Evolutionary conservation across 371 early-diverging fungal species (phyloP), one percentile per base, ranked within the genome.

Genomic region (Vavraia culicis): DNA sequence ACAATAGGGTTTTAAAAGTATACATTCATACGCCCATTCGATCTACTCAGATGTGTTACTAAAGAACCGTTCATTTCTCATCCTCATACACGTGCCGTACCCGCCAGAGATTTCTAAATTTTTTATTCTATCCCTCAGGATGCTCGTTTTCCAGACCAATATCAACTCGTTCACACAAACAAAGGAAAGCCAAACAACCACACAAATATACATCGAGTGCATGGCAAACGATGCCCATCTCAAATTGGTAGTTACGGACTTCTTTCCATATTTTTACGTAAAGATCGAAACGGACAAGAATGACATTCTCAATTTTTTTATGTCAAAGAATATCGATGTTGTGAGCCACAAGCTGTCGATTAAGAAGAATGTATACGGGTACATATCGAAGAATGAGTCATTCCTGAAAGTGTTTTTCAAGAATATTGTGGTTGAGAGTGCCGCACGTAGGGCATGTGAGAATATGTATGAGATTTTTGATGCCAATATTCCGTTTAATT

Each of bases 261-360:
- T 90, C 63, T 66, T 74, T 14, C 89, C 89, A 4, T 89, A 94
- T 67, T 82, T 94, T 58, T 95, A 91, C 66, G 76, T 88, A 10
- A 80, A 58, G 46, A 27, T 54, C n/a, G 27, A 5, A 40, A 43
- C 34, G 44, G 19, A 16, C 19, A 22, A 16, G 34, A 85, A 7
- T 81, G 79, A 79, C 4, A 80, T 85, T 46, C 70, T 71, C 18
- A 62, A 69, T n/a, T 66, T 63, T 7, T 69, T 83, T 61, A 51
- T 80, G 1, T 66, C 69, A 1, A 61, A 64, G 10, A 69, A 82
- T 21, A 61, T 72, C 14, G 43, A 61, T 8, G 72, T 76, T 37
- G 64, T 86, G 4, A 69, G 74, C 54, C 78, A 76, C 64, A 57
- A 78, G 31, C 69, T 79, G 57, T 73, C 71, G 13, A 59, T 72